Conservation (phyloP, 176 grass and related monocot species). For the Phoenix roebelenii region DNA sequence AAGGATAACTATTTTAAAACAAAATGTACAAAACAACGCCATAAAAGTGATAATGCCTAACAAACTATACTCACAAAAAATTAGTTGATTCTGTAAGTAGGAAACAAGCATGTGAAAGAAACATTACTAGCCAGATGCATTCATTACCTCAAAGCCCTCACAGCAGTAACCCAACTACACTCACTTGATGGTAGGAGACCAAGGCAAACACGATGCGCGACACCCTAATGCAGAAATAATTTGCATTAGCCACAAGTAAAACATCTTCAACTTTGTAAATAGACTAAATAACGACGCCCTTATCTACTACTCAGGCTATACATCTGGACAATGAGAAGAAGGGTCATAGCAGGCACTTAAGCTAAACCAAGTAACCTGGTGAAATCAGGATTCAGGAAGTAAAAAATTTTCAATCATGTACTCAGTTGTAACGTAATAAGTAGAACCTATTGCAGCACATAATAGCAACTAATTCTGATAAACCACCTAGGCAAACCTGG, state of each 20-base stretch:
- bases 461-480: neutral
- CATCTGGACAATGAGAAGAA: too few species aligned
- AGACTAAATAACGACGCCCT: too few species aligned
- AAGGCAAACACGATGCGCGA: conserved; percentile 83
- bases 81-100: too few species aligned
- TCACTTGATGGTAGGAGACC: conserved; percentile 89
- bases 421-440: neutral
- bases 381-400: conserved; percentile 5
- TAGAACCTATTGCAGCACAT: neutral
- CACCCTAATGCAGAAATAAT: conserved; percentile 38
- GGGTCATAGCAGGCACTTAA: too few species aligned
- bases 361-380: neutral
- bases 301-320: too few species aligned
- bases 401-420: conserved; percentile 15
- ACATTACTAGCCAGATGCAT: neutral
- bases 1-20: too few species aligned
- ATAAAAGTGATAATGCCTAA: too few species aligned
- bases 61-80: too few species aligned
- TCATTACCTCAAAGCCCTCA: conserved; percentile 71
- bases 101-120: too few species aligned
- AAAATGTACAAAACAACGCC: too few species aligned
- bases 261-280: too few species aligned
- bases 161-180: conserved; percentile 74
- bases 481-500: too few species aligned
- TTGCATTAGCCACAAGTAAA: neutral